Base-by-base conservation (phyloP, 2,329 filamentous ascomycete species). In the Fusarium sp. region DNA sequence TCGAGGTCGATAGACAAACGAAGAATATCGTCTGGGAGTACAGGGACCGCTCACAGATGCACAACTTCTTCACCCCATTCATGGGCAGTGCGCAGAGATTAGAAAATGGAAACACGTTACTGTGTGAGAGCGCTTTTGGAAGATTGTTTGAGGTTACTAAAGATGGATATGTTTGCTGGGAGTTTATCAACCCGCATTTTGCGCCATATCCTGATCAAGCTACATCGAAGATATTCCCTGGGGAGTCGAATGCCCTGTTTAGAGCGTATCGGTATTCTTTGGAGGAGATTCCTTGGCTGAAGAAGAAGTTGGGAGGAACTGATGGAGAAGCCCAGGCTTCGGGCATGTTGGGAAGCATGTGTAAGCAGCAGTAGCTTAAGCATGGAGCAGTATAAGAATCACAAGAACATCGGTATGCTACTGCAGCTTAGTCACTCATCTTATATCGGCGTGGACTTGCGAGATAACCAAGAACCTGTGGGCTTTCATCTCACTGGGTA, bases 1-100 rank as follows among this genome's bases (percentile, higher is more conserved):
- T 80, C 12, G 77, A 80, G 48, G 66, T 80, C 1, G 75, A 79
- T 24, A 56, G 77, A 22, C 18, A 36, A 0, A 77, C 74, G 3
- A 75, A 75, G 52, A 28, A 76, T 5, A 75, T 80, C 42, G 75
- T 79, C 8, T 79, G 78, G 78, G 77, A 80, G 62, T 80, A 80
- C 28, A 74, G 78, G 2, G 79, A 80, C 36, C 68, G 70, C 8
- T 78, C 78, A 8, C 78, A 78, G 60, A 78, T 79, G 72, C 66
- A 77, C 20, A 77, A 75, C 61, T 80, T 80, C 59, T 80, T 79
- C 30, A 80, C 78, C 2, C 79, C 78, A 0, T 80, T 80, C 38
- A 79, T 79, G 79, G 78, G 77, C 0, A 79, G 78, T 45, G 78
- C 78, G 1, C 79, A 80, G 66, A 69, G 79, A 13, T 57, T 80